Percentiles rank a stretch among this genome's conserved stretches.
Conservation (phyloP, 352 stramenopile genomes). For the Pilasporangium apinafurcum region DNA sequence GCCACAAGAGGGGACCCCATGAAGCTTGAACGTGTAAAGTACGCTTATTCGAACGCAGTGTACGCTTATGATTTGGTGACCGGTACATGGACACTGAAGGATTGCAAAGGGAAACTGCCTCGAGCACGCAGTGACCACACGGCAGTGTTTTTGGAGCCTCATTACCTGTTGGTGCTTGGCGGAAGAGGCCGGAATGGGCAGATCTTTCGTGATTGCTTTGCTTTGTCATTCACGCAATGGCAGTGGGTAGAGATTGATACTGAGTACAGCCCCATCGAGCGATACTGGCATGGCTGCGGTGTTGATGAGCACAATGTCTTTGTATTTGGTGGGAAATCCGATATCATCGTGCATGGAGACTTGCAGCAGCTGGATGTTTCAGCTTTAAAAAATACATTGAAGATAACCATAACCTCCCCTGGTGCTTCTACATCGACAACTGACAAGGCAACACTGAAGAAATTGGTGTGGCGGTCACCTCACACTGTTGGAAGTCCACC, state of each 20-base stretch:
- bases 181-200: conserved; percentile 45
- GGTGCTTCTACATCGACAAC: neutral
- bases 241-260: conserved; percentile 37
- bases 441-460: conserved; percentile 3
- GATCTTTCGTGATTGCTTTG: conserved; percentile 41
- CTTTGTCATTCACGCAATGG: conserved; percentile 39
- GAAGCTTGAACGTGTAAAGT: conserved; percentile 48
- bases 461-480: conserved; percentile 25
- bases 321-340: conserved; percentile 61
- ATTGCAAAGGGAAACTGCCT: conserved; percentile 27
- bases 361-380: conserved; percentile 22
- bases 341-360: conserved; percentile 40
- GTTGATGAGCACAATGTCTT: conserved; percentile 30
- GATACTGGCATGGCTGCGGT: conserved; percentile 40
- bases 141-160: conserved; percentile 39
- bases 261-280: conserved; percentile 15
- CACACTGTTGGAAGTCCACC: conserved; percentile 45
- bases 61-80: conserved; percentile 39
- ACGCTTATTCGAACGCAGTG: conserved; percentile 53
- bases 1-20: conserved; percentile 23
- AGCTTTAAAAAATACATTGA: neutral
- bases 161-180: conserved; percentile 42
- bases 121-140: conserved; percentile 50
- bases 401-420: too few species aligned
- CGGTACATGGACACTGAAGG: conserved; percentile 23